A percentile compares a stretch with the other conserved stretches of the same genome.
These are phyloP conservation scores for Annulohypoxylon moriforme DNA, from an alignment of 495 filamentous ascomycete species.

Conservation along the genomic window DNA sequence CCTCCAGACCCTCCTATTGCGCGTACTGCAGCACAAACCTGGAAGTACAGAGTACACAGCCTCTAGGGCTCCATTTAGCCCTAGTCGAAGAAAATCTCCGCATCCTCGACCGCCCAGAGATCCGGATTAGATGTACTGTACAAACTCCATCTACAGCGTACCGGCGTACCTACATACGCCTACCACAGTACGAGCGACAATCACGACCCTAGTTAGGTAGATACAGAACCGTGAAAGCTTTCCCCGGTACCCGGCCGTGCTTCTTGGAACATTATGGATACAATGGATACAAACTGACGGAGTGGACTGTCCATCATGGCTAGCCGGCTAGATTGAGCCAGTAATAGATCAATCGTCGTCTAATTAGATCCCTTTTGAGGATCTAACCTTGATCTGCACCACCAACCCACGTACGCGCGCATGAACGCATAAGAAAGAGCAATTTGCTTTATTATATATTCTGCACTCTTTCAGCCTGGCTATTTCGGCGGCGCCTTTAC, in stretches of 20 bases:
- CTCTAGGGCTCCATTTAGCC: slow-evolving; percentile 25
- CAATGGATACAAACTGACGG: slow-evolving; percentile 9
- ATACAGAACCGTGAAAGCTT: slow-evolving; percentile 14
- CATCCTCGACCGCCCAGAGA: slow-evolving; percentile 43
- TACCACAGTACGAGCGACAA: slow-evolving; percentile 10
- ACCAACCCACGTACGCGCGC: slow-evolving; percentile 28
- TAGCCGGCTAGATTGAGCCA: slow-evolving; percentile 28
- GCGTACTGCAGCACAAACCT: slow-evolving; percentile 3
- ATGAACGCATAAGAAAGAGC: slow-evolving; percentile 44
- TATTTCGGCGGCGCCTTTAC: slow-evolving; percentile 45
- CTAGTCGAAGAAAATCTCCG: slow-evolving; percentile 44
- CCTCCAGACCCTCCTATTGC: slow-evolving; percentile 22
- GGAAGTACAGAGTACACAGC: slow-evolving; percentile 22
- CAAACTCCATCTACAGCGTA: slow-evolving; percentile 6
- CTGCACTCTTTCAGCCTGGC: slow-evolving; percentile 28
- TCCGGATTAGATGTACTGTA: slow-evolving; percentile 39
- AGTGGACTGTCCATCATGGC: slow-evolving; percentile 20
- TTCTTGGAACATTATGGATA: slow-evolving; percentile 17
- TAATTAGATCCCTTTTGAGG: slow-evolving; percentile 30
- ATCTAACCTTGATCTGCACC: slow-evolving; percentile 43
- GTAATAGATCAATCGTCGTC: slow-evolving; percentile 33
- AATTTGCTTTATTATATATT: slow-evolving; percentile 43
- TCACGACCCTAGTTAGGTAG: slow-evolving; percentile 8
- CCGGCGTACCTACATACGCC: too few species aligned
- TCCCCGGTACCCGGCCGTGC: slow-evolving; percentile 21